These are phyloP conservation scores for Pinus albicaulis DNA, from an alignment of 75 land plant genomes.

Conservation along the genomic window DNA sequence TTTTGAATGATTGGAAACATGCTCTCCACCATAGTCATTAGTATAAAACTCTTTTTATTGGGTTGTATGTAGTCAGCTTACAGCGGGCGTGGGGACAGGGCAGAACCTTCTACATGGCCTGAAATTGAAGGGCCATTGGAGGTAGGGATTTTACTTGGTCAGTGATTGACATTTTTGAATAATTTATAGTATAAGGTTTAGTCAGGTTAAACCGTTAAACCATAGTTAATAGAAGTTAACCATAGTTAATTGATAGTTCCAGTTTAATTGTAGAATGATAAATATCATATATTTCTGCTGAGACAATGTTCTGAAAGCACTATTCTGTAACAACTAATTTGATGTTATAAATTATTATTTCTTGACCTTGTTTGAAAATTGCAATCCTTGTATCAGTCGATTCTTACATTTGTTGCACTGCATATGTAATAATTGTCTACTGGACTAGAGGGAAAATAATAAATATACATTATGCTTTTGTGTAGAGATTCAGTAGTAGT, in stretches of 20 bases:
- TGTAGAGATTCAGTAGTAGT: neutral
- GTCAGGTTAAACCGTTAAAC: no score
- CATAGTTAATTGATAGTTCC: neutral
- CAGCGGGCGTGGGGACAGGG: conserved; percentile 85
- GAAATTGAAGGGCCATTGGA: conserved; percentile 86
- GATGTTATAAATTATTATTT: neutral
- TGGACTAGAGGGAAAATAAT: neutral
- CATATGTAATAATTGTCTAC: neutral
- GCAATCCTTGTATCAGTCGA: neutral
- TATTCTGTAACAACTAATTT: neutral
- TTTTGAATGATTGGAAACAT: neutral
- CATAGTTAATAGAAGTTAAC: neutral
- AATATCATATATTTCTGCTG: neutral
- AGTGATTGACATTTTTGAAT: neutral
- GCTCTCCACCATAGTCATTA: neutral
- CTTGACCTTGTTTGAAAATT: neutral
- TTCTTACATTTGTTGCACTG: neutral
- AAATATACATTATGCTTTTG: neutral
- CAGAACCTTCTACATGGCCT: conserved; percentile 90
- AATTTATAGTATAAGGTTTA: neutral
- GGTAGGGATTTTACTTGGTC: conserved; percentile 31
- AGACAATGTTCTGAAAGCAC: neutral
- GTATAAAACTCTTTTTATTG: neutral
- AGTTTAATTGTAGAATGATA: neutral
- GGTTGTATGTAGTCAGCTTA: conserved; percentile 64